A percentile compares a stretch with the other conserved stretches of the same genome.
Conservation (phyloP, 2,329 filamentous ascomycete genomes). For the Aspergillus sp. region DNA sequence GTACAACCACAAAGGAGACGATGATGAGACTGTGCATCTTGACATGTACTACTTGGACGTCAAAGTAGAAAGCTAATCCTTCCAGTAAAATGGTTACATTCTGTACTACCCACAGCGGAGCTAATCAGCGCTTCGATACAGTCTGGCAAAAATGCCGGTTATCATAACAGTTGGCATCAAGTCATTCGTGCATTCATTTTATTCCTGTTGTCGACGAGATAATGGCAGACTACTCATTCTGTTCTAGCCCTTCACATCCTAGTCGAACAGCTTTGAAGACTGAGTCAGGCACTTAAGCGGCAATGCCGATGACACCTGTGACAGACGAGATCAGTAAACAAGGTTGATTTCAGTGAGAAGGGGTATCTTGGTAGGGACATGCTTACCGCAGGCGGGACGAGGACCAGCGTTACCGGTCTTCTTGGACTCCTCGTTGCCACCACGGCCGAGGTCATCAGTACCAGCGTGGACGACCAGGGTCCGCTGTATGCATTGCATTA, state of each 20-base stretch:
- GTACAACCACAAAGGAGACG: not conserved
- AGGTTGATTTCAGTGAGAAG: not conserved
- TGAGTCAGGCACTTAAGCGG: constrained; percentile 56
- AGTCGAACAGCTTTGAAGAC: constrained; percentile 16
- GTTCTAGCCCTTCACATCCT: constrained; percentile 15
- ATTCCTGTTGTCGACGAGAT: constrained; percentile 19
- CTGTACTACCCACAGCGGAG: not conserved
- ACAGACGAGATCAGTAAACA: constrained; percentile 1
- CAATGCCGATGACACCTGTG: constrained; percentile 83
- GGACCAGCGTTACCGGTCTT: constrained; percentile 96
- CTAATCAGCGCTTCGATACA: not conserved
- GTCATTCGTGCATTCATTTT: constrained; percentile 7
- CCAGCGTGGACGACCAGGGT: constrained; percentile 93
- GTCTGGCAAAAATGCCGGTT: not conserved
- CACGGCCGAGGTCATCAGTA: constrained; percentile 95
- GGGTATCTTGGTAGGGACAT: constrained; percentile 14
- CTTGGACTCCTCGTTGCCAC: constrained; percentile 89
- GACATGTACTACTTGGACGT: not conserved
- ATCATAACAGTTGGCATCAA: constrained; percentile 3
- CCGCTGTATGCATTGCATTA: constrained; percentile 58
- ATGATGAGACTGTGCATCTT: not conserved
- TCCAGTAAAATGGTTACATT: not conserved
- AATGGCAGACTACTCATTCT: constrained; percentile 14
- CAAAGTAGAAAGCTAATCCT: not conserved
- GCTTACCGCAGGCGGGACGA: constrained; percentile 89